Evolutionary conservation across 2,329 filamentous ascomycete genomes (phyloP), one percentile per base, ranked within the genome.

Genomic region (Ophiostoma piceae): DNA sequence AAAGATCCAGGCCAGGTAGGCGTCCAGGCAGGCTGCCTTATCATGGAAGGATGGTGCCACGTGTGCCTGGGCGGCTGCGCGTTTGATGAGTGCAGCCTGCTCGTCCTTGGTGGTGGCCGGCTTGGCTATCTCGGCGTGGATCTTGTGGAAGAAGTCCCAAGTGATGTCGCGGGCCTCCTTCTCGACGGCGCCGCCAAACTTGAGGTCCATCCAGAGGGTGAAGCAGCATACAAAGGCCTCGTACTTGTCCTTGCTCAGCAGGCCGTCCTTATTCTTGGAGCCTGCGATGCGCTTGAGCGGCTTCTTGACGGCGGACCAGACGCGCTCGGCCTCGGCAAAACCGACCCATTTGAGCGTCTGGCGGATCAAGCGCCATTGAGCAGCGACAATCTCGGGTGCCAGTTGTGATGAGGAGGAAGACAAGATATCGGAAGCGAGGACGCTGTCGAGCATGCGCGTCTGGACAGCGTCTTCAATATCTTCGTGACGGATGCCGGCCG

Each of bases 401-500:
- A 68, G 69, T 39, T 35, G n/a, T 5, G 41, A n/a, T 29, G 35
- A 41, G 12, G 26, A 26, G 11, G 22, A 35, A 6, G 29, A 64
- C 60, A 64, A 4, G 16, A 54, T 14, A 3, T 54, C 68, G 19
- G 73, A 19, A 73, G 32, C 35, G 2, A 60, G 77, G 1, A 79
- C 74, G 4, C 80, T 72, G 8, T 80, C 77, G 32, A 81, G 79
- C 2, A 84, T 74, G 66, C 76, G 77, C 29, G 75, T 77, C 6
- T 79, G 80, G 1, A 81, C 75, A 2, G 78, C 78, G 72, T 85
- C 82, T 5, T 81, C 75, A 26, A 80, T 82, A 1, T 80, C 77
- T 65, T 84, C 80, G 16, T 76, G 77, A 2, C 74, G 77, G 7
- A 85, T 73, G 3, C 82, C 82, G 29, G 79, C 75, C 0, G 80